A percentile compares a stretch with the other conserved stretches of the same genome.
phyloP scores from a whole-genome alignment of 495 filamentous ascomycete genomes.

The Aspergillus homomorphus region DNA sequence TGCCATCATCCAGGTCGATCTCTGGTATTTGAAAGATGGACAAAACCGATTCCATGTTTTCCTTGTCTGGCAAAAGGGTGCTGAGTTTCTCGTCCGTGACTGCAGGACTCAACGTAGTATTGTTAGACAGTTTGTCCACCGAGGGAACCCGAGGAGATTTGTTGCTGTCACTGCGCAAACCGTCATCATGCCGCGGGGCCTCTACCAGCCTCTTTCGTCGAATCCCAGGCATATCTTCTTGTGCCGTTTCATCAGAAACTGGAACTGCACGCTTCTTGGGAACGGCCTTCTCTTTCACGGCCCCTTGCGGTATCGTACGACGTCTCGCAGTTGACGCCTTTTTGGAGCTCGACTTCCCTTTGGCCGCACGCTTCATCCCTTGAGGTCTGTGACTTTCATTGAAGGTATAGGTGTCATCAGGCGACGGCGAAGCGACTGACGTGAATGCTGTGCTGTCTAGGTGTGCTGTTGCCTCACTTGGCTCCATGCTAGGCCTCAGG shows the following conservation, averaged over 20 bases:
- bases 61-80: neutral
- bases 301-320: neutral
- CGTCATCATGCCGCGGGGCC: neutral
- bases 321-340: neutral
- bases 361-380: neutral
- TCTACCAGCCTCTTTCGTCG: neutral
- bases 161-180: neutral
- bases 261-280: neutral
- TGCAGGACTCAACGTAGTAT: neutral
- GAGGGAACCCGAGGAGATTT: neutral
- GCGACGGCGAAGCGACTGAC: slow-evolving; percentile 19
- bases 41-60: neutral
- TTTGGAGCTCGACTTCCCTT: slow-evolving; percentile 4
- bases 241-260: neutral
- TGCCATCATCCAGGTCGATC: neutral
- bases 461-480: slow-evolving; percentile 3
- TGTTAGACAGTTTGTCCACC: neutral
- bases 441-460: slow-evolving; percentile 8
- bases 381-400: slow-evolving; percentile 4
- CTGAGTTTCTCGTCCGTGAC: neutral
- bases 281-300: neutral
- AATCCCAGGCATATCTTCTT: neutral
- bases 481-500: slow-evolving; percentile 29
- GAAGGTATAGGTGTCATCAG: slow-evolving; percentile 6
- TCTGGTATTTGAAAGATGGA: neutral